phyloP scores from a whole-genome alignment of 495 filamentous ascomycete genomes.

The Durotheca rogersii region DNA sequence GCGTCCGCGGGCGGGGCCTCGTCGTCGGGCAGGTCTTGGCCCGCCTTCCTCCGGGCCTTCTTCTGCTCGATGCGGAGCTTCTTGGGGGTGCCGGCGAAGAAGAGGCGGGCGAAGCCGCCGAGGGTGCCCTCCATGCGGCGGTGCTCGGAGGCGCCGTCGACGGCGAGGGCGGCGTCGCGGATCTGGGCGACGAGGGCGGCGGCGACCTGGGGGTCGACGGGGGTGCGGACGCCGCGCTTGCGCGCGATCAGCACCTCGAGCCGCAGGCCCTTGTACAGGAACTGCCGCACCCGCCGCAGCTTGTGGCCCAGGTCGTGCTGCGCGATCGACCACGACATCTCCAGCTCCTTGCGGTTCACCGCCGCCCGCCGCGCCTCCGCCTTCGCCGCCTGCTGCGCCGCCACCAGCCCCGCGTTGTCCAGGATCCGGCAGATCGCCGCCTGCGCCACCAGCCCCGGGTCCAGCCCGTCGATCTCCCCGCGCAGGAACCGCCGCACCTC shows the following conservation, averaged over 20 bases:
- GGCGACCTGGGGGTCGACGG: slow-evolving; percentile 39
- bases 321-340: slow-evolving; percentile 83
- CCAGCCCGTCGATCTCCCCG: too few relatives aligned
- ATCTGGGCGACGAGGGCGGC: slow-evolving; percentile 36
- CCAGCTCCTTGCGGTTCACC: slow-evolving; percentile 62
- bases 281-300: slow-evolving; percentile 58
- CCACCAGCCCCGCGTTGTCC: slow-evolving; percentile 43
- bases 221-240: slow-evolving; percentile 36
- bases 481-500: too few relatives aligned
- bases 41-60: slow-evolving; percentile 3
- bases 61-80: slow-evolving; percentile 19
- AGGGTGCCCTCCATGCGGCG: slow-evolving; percentile 44
- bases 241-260: slow-evolving; percentile 62
- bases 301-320: slow-evolving; percentile 64
- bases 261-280: slow-evolving; percentile 61
- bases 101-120: slow-evolving; percentile 34
- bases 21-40: too few relatives aligned
- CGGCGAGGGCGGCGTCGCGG: slow-evolving; percentile 24
- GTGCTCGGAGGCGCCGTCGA: slow-evolving; percentile 41
- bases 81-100: slow-evolving; percentile 36
- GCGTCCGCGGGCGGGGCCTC: too few relatives aligned
- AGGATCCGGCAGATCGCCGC: slow-evolving; percentile 68
- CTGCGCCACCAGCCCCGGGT: background rate
- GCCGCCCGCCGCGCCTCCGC: slow-evolving; percentile 25
- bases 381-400: slow-evolving; percentile 27